These are phyloP conservation scores for Neoboletus magnificus DNA, from an alignment of 768 basidiomycete genomes.

Conservation along the genomic window DNA sequence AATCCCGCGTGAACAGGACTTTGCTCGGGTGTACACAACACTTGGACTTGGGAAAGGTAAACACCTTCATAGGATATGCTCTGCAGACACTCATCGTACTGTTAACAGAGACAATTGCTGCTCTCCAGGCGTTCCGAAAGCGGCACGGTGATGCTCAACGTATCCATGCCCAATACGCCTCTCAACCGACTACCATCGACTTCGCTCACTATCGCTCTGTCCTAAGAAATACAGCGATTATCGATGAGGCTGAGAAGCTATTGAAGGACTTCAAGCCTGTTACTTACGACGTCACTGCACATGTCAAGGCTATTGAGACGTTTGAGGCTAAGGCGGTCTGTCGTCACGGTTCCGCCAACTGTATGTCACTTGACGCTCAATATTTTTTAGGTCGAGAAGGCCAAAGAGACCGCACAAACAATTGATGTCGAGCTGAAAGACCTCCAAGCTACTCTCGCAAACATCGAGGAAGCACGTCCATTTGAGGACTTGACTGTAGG, in stretches of 20 bases:
- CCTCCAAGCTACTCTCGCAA: constrained; percentile 88
- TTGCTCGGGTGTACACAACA: constrained; percentile 76
- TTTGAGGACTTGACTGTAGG: constrained; percentile 95
- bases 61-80: neutral
- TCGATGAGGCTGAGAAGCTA: constrained; percentile 90
- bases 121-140: constrained; percentile 95
- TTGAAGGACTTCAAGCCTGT: constrained; percentile 89
- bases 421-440: constrained; percentile 89
- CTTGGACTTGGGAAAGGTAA: constrained; percentile 84
- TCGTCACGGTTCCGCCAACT: constrained; percentile 1
- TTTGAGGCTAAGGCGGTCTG: constrained; percentile 95
- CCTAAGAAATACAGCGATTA: constrained; percentile 88
- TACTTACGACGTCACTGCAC: constrained; percentile 85
- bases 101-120: constrained; percentile 75
- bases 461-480: constrained; percentile 96
- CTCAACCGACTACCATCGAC: constrained; percentile 82
- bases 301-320: constrained; percentile 92
- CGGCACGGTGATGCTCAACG: constrained; percentile 88
- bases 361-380: constrained; percentile 4
- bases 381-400: constrained; percentile 68
- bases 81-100: neutral
- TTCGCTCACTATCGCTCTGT: constrained; percentile 87
- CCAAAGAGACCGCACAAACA: constrained; percentile 84
- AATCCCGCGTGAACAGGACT: constrained; percentile 53
- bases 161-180: constrained; percentile 56